These are phyloP conservation scores for Pyricularia grisea DNA, from an alignment of 2,329 filamentous ascomycete species.

Conservation along the genomic window DNA sequence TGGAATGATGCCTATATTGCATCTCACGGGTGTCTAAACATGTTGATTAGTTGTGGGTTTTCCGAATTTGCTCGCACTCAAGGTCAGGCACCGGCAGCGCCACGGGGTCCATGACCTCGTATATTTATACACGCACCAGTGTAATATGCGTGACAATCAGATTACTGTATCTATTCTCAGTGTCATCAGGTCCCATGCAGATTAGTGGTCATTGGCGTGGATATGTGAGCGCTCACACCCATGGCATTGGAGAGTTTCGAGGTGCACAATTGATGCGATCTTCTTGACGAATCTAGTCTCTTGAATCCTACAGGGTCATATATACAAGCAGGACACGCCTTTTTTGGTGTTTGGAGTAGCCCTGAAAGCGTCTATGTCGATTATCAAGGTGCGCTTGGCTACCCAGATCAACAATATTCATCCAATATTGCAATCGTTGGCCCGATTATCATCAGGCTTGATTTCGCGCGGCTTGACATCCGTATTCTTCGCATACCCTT, in stretches of 20 bases:
- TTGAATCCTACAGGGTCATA: neutral
- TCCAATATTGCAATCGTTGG: neutral
- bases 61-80: too few species aligned
- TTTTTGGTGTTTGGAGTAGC: neutral
- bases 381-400: neutral
- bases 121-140: too few species aligned
- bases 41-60: neutral
- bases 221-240: neutral
- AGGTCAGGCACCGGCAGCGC: too few species aligned
- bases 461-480: neutral
- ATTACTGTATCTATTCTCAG: neutral
- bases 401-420: neutral
- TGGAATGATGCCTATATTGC: neutral
- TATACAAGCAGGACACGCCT: neutral
- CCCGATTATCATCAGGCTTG: neutral
- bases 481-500: neutral
- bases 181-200: neutral
- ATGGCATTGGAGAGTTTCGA: neutral
- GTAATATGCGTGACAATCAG: too few species aligned
- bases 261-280: neutral
- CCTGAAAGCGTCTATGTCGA: neutral
- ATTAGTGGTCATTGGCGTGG: neutral
- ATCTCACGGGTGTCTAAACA: neutral
- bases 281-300: neutral
- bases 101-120: too few species aligned